Base-by-base conservation (phyloP, 2,329 filamentous ascomycete species). In the Ambrosiella xylebori region DNA sequence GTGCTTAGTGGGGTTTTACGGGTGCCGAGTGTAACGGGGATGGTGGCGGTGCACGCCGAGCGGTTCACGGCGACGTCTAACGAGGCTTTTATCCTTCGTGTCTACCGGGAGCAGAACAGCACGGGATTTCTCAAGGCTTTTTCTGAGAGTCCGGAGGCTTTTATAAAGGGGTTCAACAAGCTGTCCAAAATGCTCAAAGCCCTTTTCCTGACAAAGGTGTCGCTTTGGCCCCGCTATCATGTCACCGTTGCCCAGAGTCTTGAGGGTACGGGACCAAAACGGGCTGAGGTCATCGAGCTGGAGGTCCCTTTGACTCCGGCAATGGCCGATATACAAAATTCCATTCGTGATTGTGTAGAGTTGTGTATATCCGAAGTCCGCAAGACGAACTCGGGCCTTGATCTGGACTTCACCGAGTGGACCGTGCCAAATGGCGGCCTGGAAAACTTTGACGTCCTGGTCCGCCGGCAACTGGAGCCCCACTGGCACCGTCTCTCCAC, bases 401-500 rank as follows among this genome's bases (percentile, higher is more conserved):
- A 36, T 9, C 54, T 59, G 5, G 91, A 97, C 64, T 90, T 97
- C 82, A 90, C 94, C 61, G 90, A 96, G 66, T 97, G 91, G 91
- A 96, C 88, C 54, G 75, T 95, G 15, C 91, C 97, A 68, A 96
- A 87, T 66, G 91, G 91, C 40, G 72, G 97, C 61, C 85, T 96
- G 63, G 87, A 85, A 66, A 95, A 89, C 65, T 98, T 98, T 68
- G 93, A 97, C 68, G 75, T 86, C 61, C 85, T 90, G 58, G 82
- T 98, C 55, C 80, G 91, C 61, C 80, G 90, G 59, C 93, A 98
- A 69, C 74, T 98, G 15, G 90, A 97, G 66, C 90, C 91, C 3
- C 90, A 97, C 60, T 98, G 93, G 93, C 93, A 98, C 72, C 82
- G 93, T 57, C 87, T 95, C 56, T 96, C 86, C 68, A 95, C 87